phyloP scores from a whole-genome alignment of 2,329 filamentous ascomycete genomes.

The Aspergillus spinulosporus region DNA sequence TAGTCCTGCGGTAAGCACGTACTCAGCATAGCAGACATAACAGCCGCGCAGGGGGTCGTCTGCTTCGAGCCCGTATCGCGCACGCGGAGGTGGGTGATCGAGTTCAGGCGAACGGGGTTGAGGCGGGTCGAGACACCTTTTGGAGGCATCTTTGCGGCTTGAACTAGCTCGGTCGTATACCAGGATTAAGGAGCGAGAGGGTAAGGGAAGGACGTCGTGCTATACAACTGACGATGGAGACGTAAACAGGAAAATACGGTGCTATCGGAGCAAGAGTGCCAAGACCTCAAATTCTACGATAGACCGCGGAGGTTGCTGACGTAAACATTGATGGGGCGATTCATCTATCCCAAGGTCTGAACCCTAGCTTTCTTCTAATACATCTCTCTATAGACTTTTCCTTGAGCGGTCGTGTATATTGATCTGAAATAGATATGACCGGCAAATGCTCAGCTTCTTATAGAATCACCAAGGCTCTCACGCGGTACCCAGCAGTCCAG shows the following conservation, averaged over 20 bases:
- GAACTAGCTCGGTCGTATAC: neutral
- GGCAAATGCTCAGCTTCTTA: slow-evolving; percentile 20
- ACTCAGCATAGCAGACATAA: slow-evolving; percentile 69
- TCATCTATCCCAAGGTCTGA: neutral
- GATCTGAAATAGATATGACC: slow-evolving; percentile 24
- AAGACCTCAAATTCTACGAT: neutral
- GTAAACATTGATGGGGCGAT: slow-evolving; percentile 4
- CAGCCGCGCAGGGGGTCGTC: slow-evolving; percentile 63
- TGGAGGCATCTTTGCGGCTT: slow-evolving; percentile 40
- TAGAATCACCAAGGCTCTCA: slow-evolving; percentile 19
- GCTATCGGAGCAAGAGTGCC: slow-evolving; percentile 4
- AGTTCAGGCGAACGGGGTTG: slow-evolving; percentile 49
- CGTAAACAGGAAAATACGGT: slow-evolving; percentile 18
- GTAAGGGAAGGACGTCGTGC: neutral
- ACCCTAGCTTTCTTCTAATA: neutral
- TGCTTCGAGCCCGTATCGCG: slow-evolving; percentile 63
- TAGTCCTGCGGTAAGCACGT: slow-evolving; percentile 35
- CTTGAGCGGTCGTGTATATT: neutral
- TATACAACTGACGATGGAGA: neutral
- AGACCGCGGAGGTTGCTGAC: slow-evolving; percentile 13
- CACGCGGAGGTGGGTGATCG: slow-evolving; percentile 59
- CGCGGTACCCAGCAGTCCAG: slow-evolving; percentile 17
- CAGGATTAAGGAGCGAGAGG: neutral
- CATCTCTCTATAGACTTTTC: neutral
- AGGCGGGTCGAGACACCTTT: slow-evolving; percentile 47